These are phyloP conservation scores for Glarea lozoyensis DNA, from an alignment of 495 filamentous ascomycete genomes.

Conservation along the genomic window DNA sequence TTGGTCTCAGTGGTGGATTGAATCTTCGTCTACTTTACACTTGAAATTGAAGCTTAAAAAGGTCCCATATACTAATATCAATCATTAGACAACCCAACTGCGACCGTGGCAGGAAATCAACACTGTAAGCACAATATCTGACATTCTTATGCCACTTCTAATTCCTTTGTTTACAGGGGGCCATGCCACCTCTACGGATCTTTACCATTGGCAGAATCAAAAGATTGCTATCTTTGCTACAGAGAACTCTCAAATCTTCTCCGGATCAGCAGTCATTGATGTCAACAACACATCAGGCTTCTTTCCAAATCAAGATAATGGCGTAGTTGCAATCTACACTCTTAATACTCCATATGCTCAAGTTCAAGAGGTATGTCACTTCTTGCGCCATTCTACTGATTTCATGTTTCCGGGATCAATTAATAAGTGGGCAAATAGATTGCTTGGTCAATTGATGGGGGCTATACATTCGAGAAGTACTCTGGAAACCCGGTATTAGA, in stretches of 20 bases:
- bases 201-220: constrained; percentile 45
- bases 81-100: constrained; percentile 39
- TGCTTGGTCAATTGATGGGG: constrained; percentile 46
- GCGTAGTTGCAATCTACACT: constrained; percentile 49
- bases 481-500: constrained; percentile 42
- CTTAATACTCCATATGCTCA: constrained; percentile 27
- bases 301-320: constrained; percentile 38
- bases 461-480: constrained; percentile 45
- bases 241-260: constrained; percentile 41
- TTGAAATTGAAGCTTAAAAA: background rate
- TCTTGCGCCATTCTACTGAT: background rate
- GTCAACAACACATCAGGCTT: constrained; percentile 49
- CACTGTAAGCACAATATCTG: too few relatives aligned
- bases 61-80: too few relatives aligned
- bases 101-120: constrained; percentile 38
- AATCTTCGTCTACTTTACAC: background rate
- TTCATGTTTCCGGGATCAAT: background rate
- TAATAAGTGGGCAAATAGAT: constrained; percentile 31
- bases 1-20: background rate
- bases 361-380: too few relatives aligned
- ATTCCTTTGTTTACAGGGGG: constrained; percentile 29
- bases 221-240: constrained; percentile 42
- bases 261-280: constrained; percentile 43
- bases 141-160: too few relatives aligned
- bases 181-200: constrained; percentile 40